phyloP scores from a whole-genome alignment of 768 basidiomycete species.

The Boletus rex-veris region DNA sequence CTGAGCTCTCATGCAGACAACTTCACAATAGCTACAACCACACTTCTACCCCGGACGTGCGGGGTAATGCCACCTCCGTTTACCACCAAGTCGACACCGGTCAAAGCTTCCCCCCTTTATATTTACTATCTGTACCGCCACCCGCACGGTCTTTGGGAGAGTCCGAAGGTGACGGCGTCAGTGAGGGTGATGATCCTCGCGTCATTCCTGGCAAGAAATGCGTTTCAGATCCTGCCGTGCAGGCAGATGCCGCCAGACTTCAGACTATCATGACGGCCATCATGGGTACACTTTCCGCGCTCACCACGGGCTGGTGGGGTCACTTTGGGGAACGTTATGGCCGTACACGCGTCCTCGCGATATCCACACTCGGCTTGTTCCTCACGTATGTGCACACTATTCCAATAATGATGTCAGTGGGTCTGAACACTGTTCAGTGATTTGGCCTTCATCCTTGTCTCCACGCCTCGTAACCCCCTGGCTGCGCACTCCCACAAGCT shows the following conservation, averaged over 20 bases:
- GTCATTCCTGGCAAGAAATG: constrained; percentile 38
- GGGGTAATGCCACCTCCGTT: neutral
- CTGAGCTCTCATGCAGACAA: constrained; percentile 66
- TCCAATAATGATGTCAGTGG: neutral
- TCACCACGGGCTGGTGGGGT: constrained; percentile 88
- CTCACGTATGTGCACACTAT: constrained; percentile 56
- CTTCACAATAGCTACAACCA: constrained; percentile 47
- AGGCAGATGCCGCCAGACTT: constrained; percentile 66
- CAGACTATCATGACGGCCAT: constrained; percentile 74
- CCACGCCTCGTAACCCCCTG: constrained; percentile 55
- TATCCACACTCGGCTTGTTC: constrained; percentile 66
- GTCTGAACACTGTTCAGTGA: constrained; percentile 49
- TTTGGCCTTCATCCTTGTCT: constrained; percentile 73
- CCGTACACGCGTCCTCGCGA: constrained; percentile 67
- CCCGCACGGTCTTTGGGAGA: constrained; percentile 7
- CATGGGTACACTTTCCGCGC: constrained; percentile 75
- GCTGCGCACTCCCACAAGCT: constrained; percentile 67
- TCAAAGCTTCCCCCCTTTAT: constrained; percentile 9
- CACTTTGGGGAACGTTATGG: constrained; percentile 73
- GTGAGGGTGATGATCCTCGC: constrained; percentile 39
- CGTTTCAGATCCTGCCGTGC: constrained; percentile 51
- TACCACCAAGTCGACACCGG: constrained; percentile 3
- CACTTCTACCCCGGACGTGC: constrained; percentile 10
- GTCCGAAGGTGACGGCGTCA: constrained; percentile 25
- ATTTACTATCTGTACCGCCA: constrained; percentile 8